phyloP scores from a whole-genome alignment of 768 basidiomycete genomes.

The Suillus hirtellus region DNA sequence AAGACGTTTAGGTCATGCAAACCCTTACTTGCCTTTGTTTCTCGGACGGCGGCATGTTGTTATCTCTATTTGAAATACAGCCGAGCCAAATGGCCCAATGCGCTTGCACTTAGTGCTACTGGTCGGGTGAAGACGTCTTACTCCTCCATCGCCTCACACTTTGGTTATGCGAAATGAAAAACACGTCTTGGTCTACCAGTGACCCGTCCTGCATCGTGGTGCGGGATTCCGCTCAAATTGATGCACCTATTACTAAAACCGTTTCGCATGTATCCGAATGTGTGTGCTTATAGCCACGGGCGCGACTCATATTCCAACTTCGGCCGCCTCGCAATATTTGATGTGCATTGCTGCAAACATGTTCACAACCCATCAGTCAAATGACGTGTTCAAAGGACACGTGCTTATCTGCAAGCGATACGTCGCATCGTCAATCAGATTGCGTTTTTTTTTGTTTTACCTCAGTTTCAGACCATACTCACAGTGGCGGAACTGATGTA shows the following conservation, averaged over 20 bases:
- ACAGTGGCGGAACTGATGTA: neutral
- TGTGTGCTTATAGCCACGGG: neutral
- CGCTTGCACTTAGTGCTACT: neutral
- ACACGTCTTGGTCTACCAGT: neutral
- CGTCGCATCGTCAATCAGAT: neutral
- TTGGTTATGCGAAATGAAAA: slow-evolving; percentile 1
- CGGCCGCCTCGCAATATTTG: neutral
- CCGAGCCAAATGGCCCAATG: neutral
- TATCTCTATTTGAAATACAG: neutral
- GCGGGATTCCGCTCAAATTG: neutral
- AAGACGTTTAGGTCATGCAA: slow-evolving; percentile 37
- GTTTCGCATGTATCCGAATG: neutral
- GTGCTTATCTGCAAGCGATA: neutral
- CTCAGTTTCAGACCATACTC: neutral
- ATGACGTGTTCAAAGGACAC: neutral
- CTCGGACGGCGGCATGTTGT: neutral
- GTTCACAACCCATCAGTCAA: neutral
- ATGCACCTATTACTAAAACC: neutral
- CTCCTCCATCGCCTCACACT: no score
- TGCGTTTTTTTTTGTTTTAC: neutral
- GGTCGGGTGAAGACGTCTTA: slow-evolving; percentile 1
- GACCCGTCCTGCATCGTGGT: slow-evolving; percentile 1
- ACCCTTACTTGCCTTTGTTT: neutral
- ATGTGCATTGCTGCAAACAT: slow-evolving; percentile 1
- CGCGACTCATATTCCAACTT: slow-evolving; percentile 1